Base-by-base conservation (phyloP, 2,329 filamentous ascomycete genomes). In the Epichloe baconii region DNA sequence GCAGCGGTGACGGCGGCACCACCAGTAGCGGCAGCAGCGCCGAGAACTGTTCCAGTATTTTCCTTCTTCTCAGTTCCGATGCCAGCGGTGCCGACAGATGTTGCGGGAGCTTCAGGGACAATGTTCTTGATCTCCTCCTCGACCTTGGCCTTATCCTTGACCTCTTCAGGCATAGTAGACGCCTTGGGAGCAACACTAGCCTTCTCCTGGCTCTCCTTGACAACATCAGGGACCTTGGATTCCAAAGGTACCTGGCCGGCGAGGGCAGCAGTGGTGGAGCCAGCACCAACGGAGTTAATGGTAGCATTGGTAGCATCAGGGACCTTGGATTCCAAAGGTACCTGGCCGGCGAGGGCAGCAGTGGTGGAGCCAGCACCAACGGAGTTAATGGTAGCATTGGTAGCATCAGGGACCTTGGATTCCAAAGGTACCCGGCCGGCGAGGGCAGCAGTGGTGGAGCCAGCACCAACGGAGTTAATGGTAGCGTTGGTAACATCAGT, bases 161-260 rank as follows among this genome's bases (percentile, higher is more conserved):
- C 83, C 60, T 85, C 83, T 42, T 77, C 72, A 34, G 79, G 69
- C 52, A 80, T 73, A 38, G 76, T 82, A 57, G 82, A 82, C 11
- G 86, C 84, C 63, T 88, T 85, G n/a, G 84, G 79, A 6, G 73
- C 69, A 43, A 74, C 71, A 49, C 78, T 68, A 19, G 84, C 83
- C 63, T 82, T 77, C 57, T 81, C 72, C 62, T 89, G 84, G 68
- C 83, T 87, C 61, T 88, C 79, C 62, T 78, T 82, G 49, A 89
- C 85, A 41, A 84, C 67, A 15, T 61, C 59, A 36, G 61, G 55
- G 23, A 23, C 23, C 23, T 23, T 23, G 1, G 23, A 0, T 23
- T 23, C 23, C 23, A 23, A 23, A 23, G 23, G 23, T 23, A 23
- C 23, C 23, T 23, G 23, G 23, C 23, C 23, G 5, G 23, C 23